Percentiles rank a stretch among this genome's conserved stretches.
Conservation (phyloP, 1,284 basidiomycete genomes). For the Ganoderma lingzhi region DNA sequence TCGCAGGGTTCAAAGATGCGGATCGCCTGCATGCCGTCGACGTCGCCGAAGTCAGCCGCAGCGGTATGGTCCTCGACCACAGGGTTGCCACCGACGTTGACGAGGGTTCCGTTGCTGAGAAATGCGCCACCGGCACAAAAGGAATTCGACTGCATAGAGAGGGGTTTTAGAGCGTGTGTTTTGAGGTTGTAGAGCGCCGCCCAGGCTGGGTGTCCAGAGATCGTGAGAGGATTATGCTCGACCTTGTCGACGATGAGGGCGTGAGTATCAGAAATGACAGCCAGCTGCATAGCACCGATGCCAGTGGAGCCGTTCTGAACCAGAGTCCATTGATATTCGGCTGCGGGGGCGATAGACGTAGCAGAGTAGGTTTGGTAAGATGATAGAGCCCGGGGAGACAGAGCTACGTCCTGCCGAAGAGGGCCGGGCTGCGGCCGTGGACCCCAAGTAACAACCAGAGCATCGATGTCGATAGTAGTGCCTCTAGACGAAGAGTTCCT, state of each 20-base stretch:
- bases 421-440: conserved; percentile 9
- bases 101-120: conserved; percentile 75
- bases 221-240: conserved; percentile 80
- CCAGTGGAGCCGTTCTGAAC: conserved; percentile 73
- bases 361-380: conserved; percentile 31
- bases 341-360: conserved; percentile 34
- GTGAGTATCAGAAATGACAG: conserved; percentile 73
- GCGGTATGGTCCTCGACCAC: conserved; percentile 69
- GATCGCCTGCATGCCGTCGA: conserved; percentile 77
- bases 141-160: conserved; percentile 81
- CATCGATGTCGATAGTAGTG: conserved; percentile 63
- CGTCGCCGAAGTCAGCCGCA: conserved; percentile 77
- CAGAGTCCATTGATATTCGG: conserved; percentile 52
- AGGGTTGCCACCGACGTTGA: conserved; percentile 83
- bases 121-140: conserved; percentile 89
- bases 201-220: conserved; percentile 83
- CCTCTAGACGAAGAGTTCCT: conserved; percentile 46
- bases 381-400: conserved; percentile 25
- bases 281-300: conserved; percentile 85
- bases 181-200: conserved; percentile 75
- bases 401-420: conserved; percentile 26
- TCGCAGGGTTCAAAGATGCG: conserved; percentile 79
- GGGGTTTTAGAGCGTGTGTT: conserved; percentile 66
- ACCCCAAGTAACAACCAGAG: conserved; percentile 65
- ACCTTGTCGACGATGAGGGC: conserved; percentile 85